Evolutionary conservation across 176 grass and related monocot species (phyloP), one percentile per base, ranked within the genome.

Genomic region (Triticum monococcum): DNA sequence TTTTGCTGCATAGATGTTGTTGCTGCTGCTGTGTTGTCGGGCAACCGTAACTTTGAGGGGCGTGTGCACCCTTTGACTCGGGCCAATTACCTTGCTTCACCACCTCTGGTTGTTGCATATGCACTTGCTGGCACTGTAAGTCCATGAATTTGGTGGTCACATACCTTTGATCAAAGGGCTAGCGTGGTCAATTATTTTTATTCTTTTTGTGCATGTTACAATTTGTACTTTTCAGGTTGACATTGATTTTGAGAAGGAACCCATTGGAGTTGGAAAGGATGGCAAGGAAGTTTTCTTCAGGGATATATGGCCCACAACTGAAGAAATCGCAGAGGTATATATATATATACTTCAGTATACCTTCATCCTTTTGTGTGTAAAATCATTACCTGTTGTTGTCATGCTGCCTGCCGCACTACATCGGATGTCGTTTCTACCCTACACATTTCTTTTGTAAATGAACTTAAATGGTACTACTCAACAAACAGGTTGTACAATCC

Each of bases 191-290:
- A 59, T 48, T 71, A n/a, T 24, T 61, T 54, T 4, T 4, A 13
- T 70, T 72, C 41, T 12, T 43, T 43, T 43, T 43, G 41, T 75
- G 30, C n/a, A 88, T 50, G 88, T 77, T 77, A 75, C 4, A 72
- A 78, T 16, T 59, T 87, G 20, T 68, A 69, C 17, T 20, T 83
- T 91, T 81, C 89, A 99, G 97, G 97, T 99, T 79, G 89, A 96
- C 56, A 99, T 99, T 87, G 97, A 99, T 88, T 99, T 99, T 90
- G 94, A 99, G 85, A 96, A 83, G 64, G 94, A 99, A 81, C 92
- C 97, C 54, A 99, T 99, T 88, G 97, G 97, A 43, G 40, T 91
- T 16, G 92, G 92, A 59, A 99, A 99, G 79, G 89, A 99, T 65
- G 92, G 94, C 46, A 94, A 94, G 73, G 87, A 92, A 71, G 84